These are phyloP conservation scores for Emergomyces orientalis DNA, from an alignment of 2,329 filamentous ascomycete genomes.

Conservation along the genomic window DNA sequence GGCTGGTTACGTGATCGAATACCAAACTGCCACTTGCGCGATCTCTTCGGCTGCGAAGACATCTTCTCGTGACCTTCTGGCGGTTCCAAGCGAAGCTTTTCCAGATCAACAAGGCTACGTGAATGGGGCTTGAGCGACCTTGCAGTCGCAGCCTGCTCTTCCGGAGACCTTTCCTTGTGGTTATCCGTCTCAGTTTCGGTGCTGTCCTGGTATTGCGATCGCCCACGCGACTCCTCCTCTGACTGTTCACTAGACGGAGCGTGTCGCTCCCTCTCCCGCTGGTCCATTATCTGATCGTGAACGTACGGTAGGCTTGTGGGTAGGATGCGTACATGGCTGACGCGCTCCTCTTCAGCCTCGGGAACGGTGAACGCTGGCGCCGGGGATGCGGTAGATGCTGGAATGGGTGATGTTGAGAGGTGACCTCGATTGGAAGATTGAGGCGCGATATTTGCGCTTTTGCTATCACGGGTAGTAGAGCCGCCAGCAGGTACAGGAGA, in stretches of 20 bases:
- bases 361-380: conserved; percentile 13
- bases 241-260: conserved; percentile 37
- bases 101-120: conserved; percentile 58
- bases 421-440: background rate
- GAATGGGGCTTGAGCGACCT: conserved; percentile 79
- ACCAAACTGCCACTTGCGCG: conserved; percentile 94
- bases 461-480: background rate
- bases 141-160: conserved; percentile 72
- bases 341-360: conserved; percentile 41
- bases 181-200: conserved; percentile 5
- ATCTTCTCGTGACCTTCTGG: conserved; percentile 48
- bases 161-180: conserved; percentile 36
- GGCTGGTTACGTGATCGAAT: conserved; percentile 91
- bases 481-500: background rate
- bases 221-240: conserved; percentile 29
- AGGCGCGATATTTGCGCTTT: background rate
- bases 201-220: conserved; percentile 1
- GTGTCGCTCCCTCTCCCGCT: conserved; percentile 29
- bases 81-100: conserved; percentile 49
- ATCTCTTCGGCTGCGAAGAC: conserved; percentile 46
- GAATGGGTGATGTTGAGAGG: background rate
- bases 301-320: conserved; percentile 86
- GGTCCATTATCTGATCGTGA: conserved; percentile 80
- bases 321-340: conserved; percentile 83
- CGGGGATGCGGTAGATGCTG: background rate